phyloP scores from a whole-genome alignment of 2,329 filamentous ascomycete genomes.

The Ophiostoma sp. region DNA sequence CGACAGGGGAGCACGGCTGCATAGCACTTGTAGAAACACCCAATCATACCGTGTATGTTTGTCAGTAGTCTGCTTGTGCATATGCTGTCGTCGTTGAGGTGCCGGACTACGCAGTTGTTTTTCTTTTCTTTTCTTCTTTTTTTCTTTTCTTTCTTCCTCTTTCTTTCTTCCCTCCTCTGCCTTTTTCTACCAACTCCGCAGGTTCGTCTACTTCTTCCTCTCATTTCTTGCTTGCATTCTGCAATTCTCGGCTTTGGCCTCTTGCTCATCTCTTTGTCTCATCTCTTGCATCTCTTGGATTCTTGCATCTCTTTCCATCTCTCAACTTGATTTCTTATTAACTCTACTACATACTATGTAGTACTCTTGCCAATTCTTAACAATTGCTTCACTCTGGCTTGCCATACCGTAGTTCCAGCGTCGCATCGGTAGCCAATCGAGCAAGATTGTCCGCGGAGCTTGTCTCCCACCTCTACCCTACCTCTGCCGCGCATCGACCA shows the following conservation, averaged over 20 bases:
- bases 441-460: constrained; percentile 3
- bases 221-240: background rate
- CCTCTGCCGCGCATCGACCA: background rate
- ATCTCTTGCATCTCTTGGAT: background rate
- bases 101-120: background rate
- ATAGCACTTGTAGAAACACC: background rate
- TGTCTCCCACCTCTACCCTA: background rate
- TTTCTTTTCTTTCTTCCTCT: background rate
- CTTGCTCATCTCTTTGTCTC: background rate
- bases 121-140: background rate
- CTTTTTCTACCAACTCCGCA: background rate
- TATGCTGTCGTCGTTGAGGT: background rate
- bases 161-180: background rate
- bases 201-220: background rate
- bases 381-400: too few species aligned
- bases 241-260: background rate
- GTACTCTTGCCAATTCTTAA: background rate
- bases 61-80: background rate
- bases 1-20: background rate
- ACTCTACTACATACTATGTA: too few species aligned
- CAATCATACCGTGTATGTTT: constrained; percentile 3
- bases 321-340: background rate
- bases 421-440: background rate
- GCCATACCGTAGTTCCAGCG: too few species aligned
- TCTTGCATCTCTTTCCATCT: background rate